Evolutionary conservation across 805 yeast species (phyloP).

Genomic region (Clavispora phyllophila): DNA sequence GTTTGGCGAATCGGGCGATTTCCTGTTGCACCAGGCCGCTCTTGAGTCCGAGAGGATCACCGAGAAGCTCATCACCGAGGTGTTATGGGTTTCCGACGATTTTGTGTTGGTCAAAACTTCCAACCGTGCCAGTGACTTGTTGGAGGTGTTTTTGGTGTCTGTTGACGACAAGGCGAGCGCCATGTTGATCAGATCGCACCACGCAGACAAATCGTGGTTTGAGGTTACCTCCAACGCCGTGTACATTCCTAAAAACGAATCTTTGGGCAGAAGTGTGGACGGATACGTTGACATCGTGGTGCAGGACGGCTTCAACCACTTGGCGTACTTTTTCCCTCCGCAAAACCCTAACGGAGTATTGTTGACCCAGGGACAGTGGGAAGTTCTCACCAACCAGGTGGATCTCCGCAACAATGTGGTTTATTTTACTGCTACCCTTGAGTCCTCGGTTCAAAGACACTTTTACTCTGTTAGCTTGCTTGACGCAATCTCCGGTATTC

Average conservation of each 20-base stretch:
- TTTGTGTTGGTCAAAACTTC: conserved; percentile 54
- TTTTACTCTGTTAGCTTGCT: conserved; percentile 61
- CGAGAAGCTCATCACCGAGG: conserved; percentile 50
- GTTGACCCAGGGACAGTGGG: conserved; percentile 77
- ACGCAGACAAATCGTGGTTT: conserved; percentile 58
- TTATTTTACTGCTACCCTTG: conserved; percentile 68
- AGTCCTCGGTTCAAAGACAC: conserved; percentile 80
- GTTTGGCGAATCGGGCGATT: not conserved
- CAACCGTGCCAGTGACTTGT: conserved; percentile 54
- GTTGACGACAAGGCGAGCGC: conserved; percentile 22
- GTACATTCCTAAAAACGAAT: conserved; percentile 32
- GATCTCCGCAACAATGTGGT: conserved; percentile 39
- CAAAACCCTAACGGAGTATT: conserved; percentile 40
- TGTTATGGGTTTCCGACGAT: conserved; percentile 50
- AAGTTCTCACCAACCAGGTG: conserved; percentile 48
- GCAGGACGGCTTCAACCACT: conserved; percentile 59
- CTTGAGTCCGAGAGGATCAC: conserved; percentile 7
- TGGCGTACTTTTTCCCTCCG: conserved; percentile 81
- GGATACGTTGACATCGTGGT: conserved; percentile 80
- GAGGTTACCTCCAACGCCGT: conserved; percentile 36
- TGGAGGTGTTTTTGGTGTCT: conserved; percentile 47
- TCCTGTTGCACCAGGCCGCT: conserved; percentile 4
- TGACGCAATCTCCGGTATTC: conserved; percentile 37
- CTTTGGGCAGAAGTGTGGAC: conserved; percentile 32
- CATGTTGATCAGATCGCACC: conserved; percentile 36